Evolutionary conservation across 148 eudicot species (phyloP).

Genomic region (Camellia japonica): DNA sequence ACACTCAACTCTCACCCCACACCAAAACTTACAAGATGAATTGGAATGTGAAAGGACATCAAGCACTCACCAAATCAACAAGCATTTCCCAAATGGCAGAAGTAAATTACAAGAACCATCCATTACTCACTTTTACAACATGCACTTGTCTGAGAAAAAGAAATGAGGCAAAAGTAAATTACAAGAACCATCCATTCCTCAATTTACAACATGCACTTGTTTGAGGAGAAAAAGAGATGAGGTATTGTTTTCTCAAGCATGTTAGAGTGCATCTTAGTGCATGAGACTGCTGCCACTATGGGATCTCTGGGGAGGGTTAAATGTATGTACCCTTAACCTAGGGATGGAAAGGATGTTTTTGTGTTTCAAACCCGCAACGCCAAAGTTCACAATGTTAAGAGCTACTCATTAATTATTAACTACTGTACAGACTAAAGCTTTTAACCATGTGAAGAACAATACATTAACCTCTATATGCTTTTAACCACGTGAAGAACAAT

Average conservation of each 20-base stretch:
- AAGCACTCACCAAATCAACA: background rate
- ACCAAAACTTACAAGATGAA: background rate
- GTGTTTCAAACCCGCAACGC: no score
- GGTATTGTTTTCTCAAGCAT: background rate
- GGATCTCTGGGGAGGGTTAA: no score
- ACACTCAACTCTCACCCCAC: background rate
- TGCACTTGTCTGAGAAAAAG: background rate
- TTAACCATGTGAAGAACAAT: background rate
- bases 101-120: background rate
- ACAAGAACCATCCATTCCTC: constrained; percentile 1
- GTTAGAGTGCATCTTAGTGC: no score
- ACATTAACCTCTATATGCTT: background rate
- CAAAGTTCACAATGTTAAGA: background rate
- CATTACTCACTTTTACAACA: background rate
- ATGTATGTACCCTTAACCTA: no score
- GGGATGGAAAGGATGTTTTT: no score
- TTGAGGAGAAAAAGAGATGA: background rate
- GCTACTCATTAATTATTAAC: background rate
- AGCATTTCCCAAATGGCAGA: background rate
- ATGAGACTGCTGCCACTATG: no score
- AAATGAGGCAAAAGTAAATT: background rate
- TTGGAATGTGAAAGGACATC: background rate
- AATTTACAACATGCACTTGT: background rate
- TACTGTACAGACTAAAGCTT: background rate
- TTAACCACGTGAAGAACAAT: background rate